Percentiles rank a stretch among this genome's conserved stretches.
These are phyloP conservation scores for Cyberlindnera xylosilytica DNA, from an alignment of 805 yeast species.

Conservation along the genomic window DNA sequence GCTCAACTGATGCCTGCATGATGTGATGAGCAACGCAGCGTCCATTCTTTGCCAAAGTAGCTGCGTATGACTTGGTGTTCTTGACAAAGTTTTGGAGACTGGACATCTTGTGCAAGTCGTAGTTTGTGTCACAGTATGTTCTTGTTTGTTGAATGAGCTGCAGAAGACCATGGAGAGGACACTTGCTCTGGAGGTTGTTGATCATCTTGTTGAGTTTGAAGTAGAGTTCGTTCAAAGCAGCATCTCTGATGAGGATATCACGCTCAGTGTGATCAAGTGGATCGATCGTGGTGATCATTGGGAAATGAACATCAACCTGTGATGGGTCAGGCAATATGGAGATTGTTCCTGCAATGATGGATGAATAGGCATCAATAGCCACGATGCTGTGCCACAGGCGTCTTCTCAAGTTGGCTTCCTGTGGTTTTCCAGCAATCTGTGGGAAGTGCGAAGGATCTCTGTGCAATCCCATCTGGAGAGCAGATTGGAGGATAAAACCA, in stretches of 20 bases:
- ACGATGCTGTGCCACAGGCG: constrained; percentile 20
- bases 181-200: constrained; percentile 12
- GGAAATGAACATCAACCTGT: constrained; percentile 15
- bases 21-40: constrained; percentile 10
- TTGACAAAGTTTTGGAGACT: not conserved
- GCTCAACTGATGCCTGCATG: constrained; percentile 11
- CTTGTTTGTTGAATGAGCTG: constrained; percentile 8
- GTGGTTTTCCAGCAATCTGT: constrained; percentile 11
- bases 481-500: constrained; percentile 40
- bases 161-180: constrained; percentile 9
- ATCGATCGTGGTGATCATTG: constrained; percentile 13
- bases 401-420: constrained; percentile 18
- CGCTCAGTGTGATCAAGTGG: constrained; percentile 13
- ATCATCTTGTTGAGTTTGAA: constrained; percentile 8
- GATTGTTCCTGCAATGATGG: constrained; percentile 15
- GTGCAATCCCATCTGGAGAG: constrained; percentile 42
- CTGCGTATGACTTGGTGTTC: constrained; percentile 9
- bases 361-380: constrained; percentile 12
- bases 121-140: constrained; percentile 12
- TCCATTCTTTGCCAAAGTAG: constrained; percentile 12
- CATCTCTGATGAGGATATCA: constrained; percentile 6
- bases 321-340: constrained; percentile 10
- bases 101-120: constrained; percentile 6
- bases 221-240: constrained; percentile 8
- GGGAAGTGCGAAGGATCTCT: constrained; percentile 39